A percentile compares a stretch with the other conserved stretches of the same genome.
Evolutionary conservation across 2,329 filamentous ascomycete species (phyloP).

Genomic region (Fusarium udum): DNA sequence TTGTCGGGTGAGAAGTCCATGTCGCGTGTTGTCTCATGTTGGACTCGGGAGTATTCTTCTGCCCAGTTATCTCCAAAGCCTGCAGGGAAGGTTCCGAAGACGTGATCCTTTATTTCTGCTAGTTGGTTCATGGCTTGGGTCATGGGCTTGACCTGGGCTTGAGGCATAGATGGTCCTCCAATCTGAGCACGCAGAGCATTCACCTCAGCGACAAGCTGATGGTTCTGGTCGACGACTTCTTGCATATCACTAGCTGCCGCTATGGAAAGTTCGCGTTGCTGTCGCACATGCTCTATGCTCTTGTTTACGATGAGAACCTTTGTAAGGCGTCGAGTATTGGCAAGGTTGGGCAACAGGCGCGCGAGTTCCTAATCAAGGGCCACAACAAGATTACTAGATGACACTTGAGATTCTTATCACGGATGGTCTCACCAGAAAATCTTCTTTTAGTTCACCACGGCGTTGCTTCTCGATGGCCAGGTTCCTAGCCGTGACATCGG

Average conservation of each 20-base stretch:
- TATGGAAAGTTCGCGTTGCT: neutral
- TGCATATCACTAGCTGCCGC: neutral
- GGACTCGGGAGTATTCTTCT: neutral
- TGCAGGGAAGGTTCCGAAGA: conserved; percentile 3
- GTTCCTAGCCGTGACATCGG: conserved; percentile 17
- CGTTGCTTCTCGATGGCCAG: conserved; percentile 23
- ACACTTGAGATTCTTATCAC: neutral
- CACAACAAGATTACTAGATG: neutral
- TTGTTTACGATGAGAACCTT: conserved; percentile 23
- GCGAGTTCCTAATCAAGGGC: conserved; percentile 2
- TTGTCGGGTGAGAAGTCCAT: neutral
- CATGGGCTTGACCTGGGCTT: neutral
- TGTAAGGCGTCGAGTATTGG: conserved; percentile 6
- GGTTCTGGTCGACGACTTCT: neutral
- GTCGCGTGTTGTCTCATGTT: neutral
- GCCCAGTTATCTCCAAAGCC: conserved; percentile 15
- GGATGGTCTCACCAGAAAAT: neutral
- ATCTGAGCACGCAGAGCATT: conserved; percentile 11
- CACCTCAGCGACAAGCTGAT: neutral
- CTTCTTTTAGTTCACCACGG: conserved; percentile 11
- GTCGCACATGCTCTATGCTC: conserved; percentile 9
- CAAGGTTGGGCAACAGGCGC: conserved; percentile 3
- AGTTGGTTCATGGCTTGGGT: conserved; percentile 17
- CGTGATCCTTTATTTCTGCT: conserved; percentile 3
- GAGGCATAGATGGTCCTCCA: neutral